Base-by-base conservation (phyloP, 306 rosid species). In the Pyrus bretschneideri region DNA sequence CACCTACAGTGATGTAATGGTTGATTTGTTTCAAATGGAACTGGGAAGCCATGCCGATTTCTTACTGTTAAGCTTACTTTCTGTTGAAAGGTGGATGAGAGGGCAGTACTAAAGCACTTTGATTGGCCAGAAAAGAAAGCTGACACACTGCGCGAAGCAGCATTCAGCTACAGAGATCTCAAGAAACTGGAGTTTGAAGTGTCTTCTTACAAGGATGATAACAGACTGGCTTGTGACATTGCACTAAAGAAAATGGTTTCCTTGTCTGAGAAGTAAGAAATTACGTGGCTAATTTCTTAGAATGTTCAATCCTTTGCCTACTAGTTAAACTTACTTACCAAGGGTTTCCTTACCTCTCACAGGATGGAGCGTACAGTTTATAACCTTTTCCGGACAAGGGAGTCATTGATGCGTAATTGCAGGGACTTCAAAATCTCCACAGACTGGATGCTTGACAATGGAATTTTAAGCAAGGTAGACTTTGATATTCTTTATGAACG, bases 101-200 rank as follows among this genome's bases (percentile, higher is more conserved):
- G 97, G 70, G 99, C 99, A 40, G 99, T 95, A 58, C 90, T 95
- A 15, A 95, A 95, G 83, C 97, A 95, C 87, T 95, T 95, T 40
- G 90, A 86, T 57, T 95, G 99, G 99, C 99, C 99, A 21, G 99
- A 95, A 86, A 95, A 90, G 84, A 95, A 92, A 85, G 99, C 97
- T 2, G 99, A 95, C 88, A 92, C 97, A 67, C 82, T 95, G 79
- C 81, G 99, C 70, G 99, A 95, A 86, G 96, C 99, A 61, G 93
- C 99, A 67, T 95, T 95, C 59, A 96, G 96, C 4, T 89, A 92
- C 69, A 87, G 87, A 80, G 99, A 95, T 88, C 80, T 95, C 78
- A 92, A 95, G 60, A 90, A 90, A 63, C 86, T 92, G 82, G 99
- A 92, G 77, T 81, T 64, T 68, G 99, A 95, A 87, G 93, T 95